Evolutionary conservation across 2,329 filamentous ascomycete genomes (phyloP), one percentile per base, ranked within the genome.

Genomic region (Epichloe aotearoae): DNA sequence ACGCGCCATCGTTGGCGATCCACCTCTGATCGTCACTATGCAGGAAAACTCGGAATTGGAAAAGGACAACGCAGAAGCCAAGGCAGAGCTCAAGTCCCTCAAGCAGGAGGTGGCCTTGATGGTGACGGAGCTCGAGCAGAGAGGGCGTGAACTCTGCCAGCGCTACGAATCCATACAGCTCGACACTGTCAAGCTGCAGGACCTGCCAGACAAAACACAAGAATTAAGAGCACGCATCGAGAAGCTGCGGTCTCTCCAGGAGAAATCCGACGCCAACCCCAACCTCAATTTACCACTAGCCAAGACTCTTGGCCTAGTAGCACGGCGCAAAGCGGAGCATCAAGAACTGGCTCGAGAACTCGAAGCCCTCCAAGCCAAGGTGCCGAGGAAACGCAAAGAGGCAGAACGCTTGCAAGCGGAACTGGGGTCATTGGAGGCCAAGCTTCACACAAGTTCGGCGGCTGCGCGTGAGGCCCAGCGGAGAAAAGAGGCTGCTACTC

Each of bases 1-100:
- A 50, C 87, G 89, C 58, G 84, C 87, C 56, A 94, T 97, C 59
- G 88, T 94, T 15, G 88, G 88, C 55, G 87, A 95, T 55, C 88
- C 90, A 46, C 93, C 91, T 0, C 75, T 90, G 15, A 84, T 97
- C 44, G 86, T 95, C 52, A 84, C 84, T 40, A 80, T 83, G 42
- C 78, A 83, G 59, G 90, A 97, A 62, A 97, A 96, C 63, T 71
- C 84, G 46, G 82, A 83, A 52, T 69, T 95, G 23, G 88, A 93
- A 63, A 73, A 68, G 57, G 73, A 77, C 51, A 83, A 88, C 53
- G 71, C 88, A 15, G 75, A 74, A 3, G 77, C 79, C 51, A 97
- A 97, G 65, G 80, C 80, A 15, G 77, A 79, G 46, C 75, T 97
- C 36, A 88, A 93, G 64, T 76, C 79, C 41, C 82, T 86, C 60